Percentiles rank a stretch among this genome's conserved stretches.
Conservation (phyloP, 2,329 filamentous ascomycete genomes). For the Penicillium hesseltinei region DNA sequence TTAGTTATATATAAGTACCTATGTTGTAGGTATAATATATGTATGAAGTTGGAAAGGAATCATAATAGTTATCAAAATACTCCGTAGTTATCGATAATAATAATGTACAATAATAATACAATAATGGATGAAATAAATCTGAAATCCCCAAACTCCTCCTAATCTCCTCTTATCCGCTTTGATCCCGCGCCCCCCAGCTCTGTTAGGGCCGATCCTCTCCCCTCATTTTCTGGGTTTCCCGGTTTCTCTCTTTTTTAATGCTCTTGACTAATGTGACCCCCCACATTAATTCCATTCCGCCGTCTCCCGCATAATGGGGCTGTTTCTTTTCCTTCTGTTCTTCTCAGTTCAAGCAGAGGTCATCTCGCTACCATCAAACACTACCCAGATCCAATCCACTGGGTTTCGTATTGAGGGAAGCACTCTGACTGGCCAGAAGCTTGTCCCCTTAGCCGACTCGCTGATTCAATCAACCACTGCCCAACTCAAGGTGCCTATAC, state of each 20-base stretch:
- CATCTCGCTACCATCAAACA: slow-evolving; percentile 32
- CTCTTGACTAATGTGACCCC: slow-evolving; percentile 21
- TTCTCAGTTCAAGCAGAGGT: slow-evolving; percentile 18
- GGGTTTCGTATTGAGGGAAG: slow-evolving; percentile 27
- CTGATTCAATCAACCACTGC: slow-evolving; percentile 19
- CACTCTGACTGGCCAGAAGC: slow-evolving; percentile 16
- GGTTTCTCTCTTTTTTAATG: slow-evolving; percentile 19
- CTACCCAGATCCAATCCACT: slow-evolving; percentile 16
- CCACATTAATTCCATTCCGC: slow-evolving; percentile 11
- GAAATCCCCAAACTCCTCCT: neutral
- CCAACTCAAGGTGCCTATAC: slow-evolving; percentile 22
- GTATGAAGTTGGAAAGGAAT: too few relatives aligned
- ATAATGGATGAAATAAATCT: neutral
- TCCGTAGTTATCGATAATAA: too few relatives aligned
- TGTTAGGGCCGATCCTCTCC: slow-evolving; percentile 21
- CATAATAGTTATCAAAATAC: too few relatives aligned
- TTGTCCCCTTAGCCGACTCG: slow-evolving; percentile 30
- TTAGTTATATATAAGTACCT: too few relatives aligned
- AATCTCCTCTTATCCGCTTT: slow-evolving; percentile 17
- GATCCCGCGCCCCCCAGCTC: slow-evolving; percentile 14
- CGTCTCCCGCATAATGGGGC: slow-evolving; percentile 14
- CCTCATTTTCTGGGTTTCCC: slow-evolving; percentile 24
- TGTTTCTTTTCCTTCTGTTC: slow-evolving; percentile 14
- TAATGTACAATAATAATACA: neutral
- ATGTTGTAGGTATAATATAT: too few relatives aligned